Evolutionary conservation across 768 basidiomycete genomes (phyloP), one percentile per base, ranked within the genome.

Genomic region (Kwoniella mangroviensis): DNA sequence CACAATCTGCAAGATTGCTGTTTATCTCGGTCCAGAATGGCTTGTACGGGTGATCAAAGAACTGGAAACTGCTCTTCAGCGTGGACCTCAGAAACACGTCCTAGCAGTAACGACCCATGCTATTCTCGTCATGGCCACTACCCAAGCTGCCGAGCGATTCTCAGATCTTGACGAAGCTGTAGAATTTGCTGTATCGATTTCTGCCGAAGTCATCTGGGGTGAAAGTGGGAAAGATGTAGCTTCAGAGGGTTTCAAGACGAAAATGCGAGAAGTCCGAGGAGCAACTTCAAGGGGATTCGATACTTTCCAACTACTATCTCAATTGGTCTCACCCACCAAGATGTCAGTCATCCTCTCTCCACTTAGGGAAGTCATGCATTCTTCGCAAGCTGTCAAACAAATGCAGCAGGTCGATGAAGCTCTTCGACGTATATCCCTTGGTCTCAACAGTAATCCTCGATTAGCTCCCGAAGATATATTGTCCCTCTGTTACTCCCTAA

Each of bases 1-100:
- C 61, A 91, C 93, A 0, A 83, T 97, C 7, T 90, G 89, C 78
- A 91, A 90, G 58, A 93, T 98, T 56, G 89, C 88, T 1, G 85
- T 90, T 13, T 86, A 86, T 21, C 84, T 94, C 7, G 94, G 93
- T 0, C 88, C 92, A 0, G 83, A 86, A 0, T 92, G 91, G 79
- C 88, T 98, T 10, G 87, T 90, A 0, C 82, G 88, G 17, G 86
- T 92, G 40, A 83, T 98, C 49, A 89, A 88, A 43, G 94, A 98
- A 80, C 85, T 98, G 59, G 88, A 92, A n/a, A 88, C 86, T 0
- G 93, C 95, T 1, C 88, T 99, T 34, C 77, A 89, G 43, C 91
- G 95, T 21, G 97, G 97, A 6, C 96, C 97, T 1, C 96, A 98
- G 65, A 87, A 98, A 0, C 96, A 99, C 81, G 89, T 98, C 19